Evolutionary conservation across 345 rosid genomes (phyloP).

Genomic region (Camelina hispida): DNA sequence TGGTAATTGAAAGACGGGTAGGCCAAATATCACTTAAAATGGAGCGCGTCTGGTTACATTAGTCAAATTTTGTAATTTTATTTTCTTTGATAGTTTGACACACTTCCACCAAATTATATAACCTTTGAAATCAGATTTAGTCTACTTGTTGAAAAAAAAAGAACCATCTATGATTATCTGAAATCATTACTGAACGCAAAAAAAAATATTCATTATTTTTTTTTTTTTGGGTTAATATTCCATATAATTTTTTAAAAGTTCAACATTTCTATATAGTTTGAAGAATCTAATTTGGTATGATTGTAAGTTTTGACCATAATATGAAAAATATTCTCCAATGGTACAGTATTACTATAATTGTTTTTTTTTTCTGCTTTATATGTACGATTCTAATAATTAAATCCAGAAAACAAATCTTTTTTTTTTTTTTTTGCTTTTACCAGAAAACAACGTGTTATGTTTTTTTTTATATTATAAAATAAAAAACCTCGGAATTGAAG

Average conservation of each 20-base stretch:
- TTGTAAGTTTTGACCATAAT: neutral
- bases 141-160: neutral
- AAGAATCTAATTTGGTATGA: neutral
- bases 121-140: neutral
- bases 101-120: slow-evolving; percentile 38
- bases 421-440: no score
- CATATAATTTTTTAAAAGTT: no score
- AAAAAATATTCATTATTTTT: no score
- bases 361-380: neutral
- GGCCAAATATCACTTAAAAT: slow-evolving; percentile 46
- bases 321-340: neutral
- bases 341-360: neutral
- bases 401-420: slow-evolving; percentile 23
- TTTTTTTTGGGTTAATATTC: no score
- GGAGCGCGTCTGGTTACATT: slow-evolving; percentile 32
- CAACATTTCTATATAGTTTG: neutral
- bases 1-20: slow-evolving; percentile 31
- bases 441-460: slow-evolving; percentile 37
- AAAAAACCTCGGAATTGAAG: slow-evolving; percentile 9
- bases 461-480: neutral
- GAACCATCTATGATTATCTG: neutral
- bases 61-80: slow-evolving; percentile 37
- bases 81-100: slow-evolving; percentile 45
- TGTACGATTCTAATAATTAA: slow-evolving; percentile 8
- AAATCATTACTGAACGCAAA: no score